Evolutionary conservation across 2,329 filamentous ascomycete genomes (phyloP), one percentile per base, ranked within the genome.

Genomic region (Pseudonectria foliicola): DNA sequence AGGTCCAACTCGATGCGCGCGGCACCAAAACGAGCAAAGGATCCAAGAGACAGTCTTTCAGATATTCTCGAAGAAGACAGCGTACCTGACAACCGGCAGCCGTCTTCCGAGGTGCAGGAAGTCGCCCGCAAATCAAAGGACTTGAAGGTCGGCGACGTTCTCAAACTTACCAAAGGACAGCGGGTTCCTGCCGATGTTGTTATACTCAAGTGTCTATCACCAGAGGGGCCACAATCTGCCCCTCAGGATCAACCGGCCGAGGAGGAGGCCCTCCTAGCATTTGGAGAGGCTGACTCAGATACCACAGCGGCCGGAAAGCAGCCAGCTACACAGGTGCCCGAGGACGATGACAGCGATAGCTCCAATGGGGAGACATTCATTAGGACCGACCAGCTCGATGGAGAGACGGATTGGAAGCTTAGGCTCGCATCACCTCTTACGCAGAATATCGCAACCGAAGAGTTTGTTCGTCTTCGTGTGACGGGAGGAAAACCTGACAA

Each of bases 361-460:
- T 62, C 73, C n/a, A 70, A 71, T 16, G 88, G 88, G 18, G 93
- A 98, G 62, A 90, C 90, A 0, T 98, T 98, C 53, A 96, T 98
- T 54, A 77, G 92, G 40, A 98, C 93, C 2, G 92, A 98, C 60
- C 92, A 98, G 56, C 72, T 98, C 8, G 92, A 98, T 53, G 92
- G 92, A 49, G 92, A 98, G 64, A 98, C 92, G 0, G 92, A 98
- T 55, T 98, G 92, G 93, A 98, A 98, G 63, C 68, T 98, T 37
- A 81, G 93, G 21, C 62, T 96, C 25, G 88, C 92, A 2, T 92
- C 88, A 10, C 78, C 85, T 0, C 62, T 96, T 16, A 90, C 89
- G 1, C 92, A 98, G 54, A 74, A 68, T n/a, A 66, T 98, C 13
- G 63, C 79, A 0, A 64, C 80, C 1, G 75, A 77, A 29, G 85